Evolutionary conservation across 2,329 filamentous ascomycete species (phyloP), one percentile per base, ranked within the genome.

Genomic region (Parascedosporium putredinis): DNA sequence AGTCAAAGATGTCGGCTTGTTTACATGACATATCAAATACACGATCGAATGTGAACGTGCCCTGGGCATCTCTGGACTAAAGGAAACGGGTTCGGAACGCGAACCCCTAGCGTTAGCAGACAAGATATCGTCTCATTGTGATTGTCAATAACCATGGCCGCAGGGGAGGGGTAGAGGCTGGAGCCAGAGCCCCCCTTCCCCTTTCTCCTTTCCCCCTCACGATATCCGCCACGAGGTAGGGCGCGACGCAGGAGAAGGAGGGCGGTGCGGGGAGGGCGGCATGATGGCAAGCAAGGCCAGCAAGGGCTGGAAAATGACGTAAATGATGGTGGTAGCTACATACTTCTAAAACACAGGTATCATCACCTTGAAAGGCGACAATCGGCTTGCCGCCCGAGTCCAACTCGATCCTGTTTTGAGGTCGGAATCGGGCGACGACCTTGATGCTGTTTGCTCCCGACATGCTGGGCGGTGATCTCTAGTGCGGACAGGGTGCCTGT

Each of bases 401-500:
- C 64, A 94, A 76, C 74, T 98, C 93, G 67, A 93, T 71, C 72
- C 88, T 88, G 76, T 98, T 98, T 72, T 96, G 91, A 60, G 93
- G 93, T 64, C 93, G 83, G 72, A 98, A 98, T 63, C 93, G 88
- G 74, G 91, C 91, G 67, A 98, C 90, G 67, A 98, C 93, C 87
- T 79, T 84, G 74, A 85, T 84, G 62, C 74, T 82, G 64, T 81
- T 80, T 60, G 72, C 71, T 67, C 50, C 50, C 64, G 76, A 78
- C 74, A 76, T 78, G 65, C 59, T 68, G 69, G 36, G 25, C 23
- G 22, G 18, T 20, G 10, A 23, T 23, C 25, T 24, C n/a, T 25
- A 25, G 5, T n/a, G 24, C 29, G 36, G 24, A 29, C 20, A 49
- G 20, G 14, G 29, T 12, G 27, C 7, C 6, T 6, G 38, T 20